Evolutionary conservation across 768 basidiomycete species (phyloP).

Genomic region (Suillus spraguei): DNA sequence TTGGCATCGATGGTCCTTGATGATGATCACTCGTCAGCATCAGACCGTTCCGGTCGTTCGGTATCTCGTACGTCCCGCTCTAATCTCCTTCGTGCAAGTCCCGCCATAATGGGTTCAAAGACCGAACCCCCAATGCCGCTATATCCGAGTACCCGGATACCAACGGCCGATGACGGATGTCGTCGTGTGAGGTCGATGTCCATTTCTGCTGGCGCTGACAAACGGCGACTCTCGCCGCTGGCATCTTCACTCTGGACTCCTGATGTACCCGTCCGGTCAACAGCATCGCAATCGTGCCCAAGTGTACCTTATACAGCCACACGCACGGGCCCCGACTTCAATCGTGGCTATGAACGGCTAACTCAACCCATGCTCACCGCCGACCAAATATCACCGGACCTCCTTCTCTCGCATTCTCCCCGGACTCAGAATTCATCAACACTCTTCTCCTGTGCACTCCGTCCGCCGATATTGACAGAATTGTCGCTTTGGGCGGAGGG

Average conservation of each 20-base stretch:
- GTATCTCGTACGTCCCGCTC: slow-evolving; percentile 29
- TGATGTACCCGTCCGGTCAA: slow-evolving; percentile 23
- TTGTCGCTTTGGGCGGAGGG: slow-evolving; percentile 67
- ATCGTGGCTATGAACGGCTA: slow-evolving; percentile 5
- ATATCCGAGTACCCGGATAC: slow-evolving; percentile 21
- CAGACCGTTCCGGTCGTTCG: slow-evolving; percentile 35
- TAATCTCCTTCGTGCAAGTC: slow-evolving; percentile 25
- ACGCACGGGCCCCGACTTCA: slow-evolving; percentile 19
- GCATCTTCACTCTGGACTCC: slow-evolving; percentile 31
- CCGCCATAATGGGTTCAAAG: slow-evolving; percentile 20
- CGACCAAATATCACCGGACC: slow-evolving; percentile 28
- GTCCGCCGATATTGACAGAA: slow-evolving; percentile 37
- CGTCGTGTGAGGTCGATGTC: slow-evolving; percentile 35
- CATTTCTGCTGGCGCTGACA: slow-evolving; percentile 30
- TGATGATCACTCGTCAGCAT: slow-evolving; percentile 34
- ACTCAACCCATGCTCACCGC: slow-evolving; percentile 9
- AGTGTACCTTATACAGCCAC: slow-evolving; percentile 26
- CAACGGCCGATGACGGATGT: slow-evolving; percentile 29
- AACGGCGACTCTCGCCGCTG: slow-evolving; percentile 36
- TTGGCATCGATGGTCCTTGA: slow-evolving; percentile 43
- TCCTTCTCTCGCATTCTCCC: slow-evolving; percentile 32
- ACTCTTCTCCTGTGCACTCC: slow-evolving; percentile 32
- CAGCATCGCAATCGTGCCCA: slow-evolving; percentile 31
- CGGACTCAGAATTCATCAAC: slow-evolving; percentile 30
- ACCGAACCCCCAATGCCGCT: slow-evolving; percentile 30